Evolutionary conservation across 176 grass and related monocot species (phyloP).

Genomic region (Oropetium thomaeum): DNA sequence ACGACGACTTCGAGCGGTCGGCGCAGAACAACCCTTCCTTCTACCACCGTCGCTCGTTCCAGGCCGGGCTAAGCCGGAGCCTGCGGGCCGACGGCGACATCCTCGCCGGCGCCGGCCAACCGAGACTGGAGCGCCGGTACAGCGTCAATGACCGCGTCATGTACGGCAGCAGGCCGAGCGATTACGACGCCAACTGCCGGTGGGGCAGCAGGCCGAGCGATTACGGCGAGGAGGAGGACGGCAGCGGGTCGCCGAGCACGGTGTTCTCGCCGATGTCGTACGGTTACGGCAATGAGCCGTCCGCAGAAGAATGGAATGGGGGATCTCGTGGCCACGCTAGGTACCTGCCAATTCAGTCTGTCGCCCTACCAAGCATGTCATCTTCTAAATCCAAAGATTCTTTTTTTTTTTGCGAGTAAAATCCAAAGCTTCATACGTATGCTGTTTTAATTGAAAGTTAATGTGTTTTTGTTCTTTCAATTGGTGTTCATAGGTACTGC

Average conservation of each 20-base stretch:
- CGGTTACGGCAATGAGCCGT: slow-evolving; percentile 42
- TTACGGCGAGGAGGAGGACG: slow-evolving; percentile 54
- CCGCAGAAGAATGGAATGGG: slow-evolving; percentile 42
- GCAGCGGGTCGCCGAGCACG: slow-evolving; percentile 48
- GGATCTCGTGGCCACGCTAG: slow-evolving; percentile 43
- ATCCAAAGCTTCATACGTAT: neutral
- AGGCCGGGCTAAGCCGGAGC: slow-evolving; percentile 71
- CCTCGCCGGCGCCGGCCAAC: slow-evolving; percentile 31
- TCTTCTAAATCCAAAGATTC: neutral
- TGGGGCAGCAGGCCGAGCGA: slow-evolving; percentile 67
- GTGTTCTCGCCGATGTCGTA: slow-evolving; percentile 68
- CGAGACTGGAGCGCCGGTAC: slow-evolving; percentile 75
- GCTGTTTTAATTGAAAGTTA: neutral
- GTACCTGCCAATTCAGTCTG: slow-evolving; percentile 18
- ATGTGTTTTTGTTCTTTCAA: neutral
- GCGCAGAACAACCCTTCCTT: slow-evolving; percentile 47
- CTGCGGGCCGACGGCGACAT: slow-evolving; percentile 57
- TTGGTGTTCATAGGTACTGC: slow-evolving; percentile 52
- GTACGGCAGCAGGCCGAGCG: slow-evolving; percentile 71
- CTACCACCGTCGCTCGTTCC: slow-evolving; percentile 73
- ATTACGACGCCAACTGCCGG: slow-evolving; percentile 65
- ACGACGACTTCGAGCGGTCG: slow-evolving; percentile 74
- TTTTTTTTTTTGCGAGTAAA: neutral
- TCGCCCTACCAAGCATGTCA: neutral
- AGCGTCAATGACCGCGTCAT: slow-evolving; percentile 77